phyloP scores from a whole-genome alignment of 768 basidiomycete genomes.

The Boletus subparvulus region DNA sequence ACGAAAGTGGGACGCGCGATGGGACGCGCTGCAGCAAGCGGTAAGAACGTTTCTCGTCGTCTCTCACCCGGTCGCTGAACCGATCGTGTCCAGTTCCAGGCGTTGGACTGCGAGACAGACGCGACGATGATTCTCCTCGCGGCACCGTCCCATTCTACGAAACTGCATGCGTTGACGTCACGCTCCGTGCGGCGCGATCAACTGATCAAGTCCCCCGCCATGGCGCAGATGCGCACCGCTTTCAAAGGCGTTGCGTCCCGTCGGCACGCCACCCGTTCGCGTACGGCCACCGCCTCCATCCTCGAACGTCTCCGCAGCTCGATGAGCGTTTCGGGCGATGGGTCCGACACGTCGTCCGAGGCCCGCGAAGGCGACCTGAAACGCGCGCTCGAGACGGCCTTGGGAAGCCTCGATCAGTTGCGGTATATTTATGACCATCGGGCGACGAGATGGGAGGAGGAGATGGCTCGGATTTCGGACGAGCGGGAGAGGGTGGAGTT shows the following conservation, averaged over 20 bases:
- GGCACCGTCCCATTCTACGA: constrained; percentile 70
- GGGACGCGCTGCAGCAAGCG: constrained; percentile 73
- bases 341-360: constrained; percentile 53
- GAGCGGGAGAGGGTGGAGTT: constrained; percentile 69
- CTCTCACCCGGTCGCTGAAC: background rate
- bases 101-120: constrained; percentile 77
- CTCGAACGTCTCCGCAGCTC: constrained; percentile 43
- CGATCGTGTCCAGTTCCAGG: constrained; percentile 57
- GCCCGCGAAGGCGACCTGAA: constrained; percentile 63
- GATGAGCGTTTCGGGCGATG: constrained; percentile 47
- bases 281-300: constrained; percentile 46
- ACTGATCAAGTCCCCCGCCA: constrained; percentile 45
- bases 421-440: constrained; percentile 66
- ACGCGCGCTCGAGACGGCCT: constrained; percentile 63
- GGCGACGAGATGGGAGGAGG: constrained; percentile 68
- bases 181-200: constrained; percentile 65
- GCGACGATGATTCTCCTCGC: constrained; percentile 74
- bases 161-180: constrained; percentile 62
- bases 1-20: constrained; percentile 70
- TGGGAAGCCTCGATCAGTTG: constrained; percentile 64
- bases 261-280: constrained; percentile 49
- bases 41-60: constrained; percentile 38
- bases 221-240: constrained; percentile 51
- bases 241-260: constrained; percentile 62
- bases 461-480: constrained; percentile 61